Evolutionary conservation across 2,329 filamentous ascomycete species (phyloP).

Genomic region (Fusarium oligoseptatum): DNA sequence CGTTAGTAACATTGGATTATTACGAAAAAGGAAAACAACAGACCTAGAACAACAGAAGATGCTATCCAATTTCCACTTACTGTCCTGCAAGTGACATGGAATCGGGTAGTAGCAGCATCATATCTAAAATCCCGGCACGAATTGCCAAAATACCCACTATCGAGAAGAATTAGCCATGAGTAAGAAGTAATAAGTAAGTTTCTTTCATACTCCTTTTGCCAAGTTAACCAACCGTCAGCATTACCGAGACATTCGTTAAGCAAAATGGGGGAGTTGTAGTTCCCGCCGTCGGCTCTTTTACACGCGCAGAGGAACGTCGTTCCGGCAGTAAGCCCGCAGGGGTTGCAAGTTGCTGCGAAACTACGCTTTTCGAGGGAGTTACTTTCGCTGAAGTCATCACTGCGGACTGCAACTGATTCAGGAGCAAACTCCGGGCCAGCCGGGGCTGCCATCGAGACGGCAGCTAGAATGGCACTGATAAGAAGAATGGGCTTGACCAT

Average conservation of each 20-base stretch:
- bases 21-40: background rate
- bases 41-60: background rate
- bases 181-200: background rate
- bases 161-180: background rate
- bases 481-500: background rate
- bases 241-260: background rate
- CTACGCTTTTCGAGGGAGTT: background rate
- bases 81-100: background rate
- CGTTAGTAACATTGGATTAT: background rate
- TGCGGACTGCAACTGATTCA: background rate
- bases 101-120: background rate
- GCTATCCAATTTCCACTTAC: background rate
- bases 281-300: background rate
- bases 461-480: background rate
- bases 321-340: background rate
- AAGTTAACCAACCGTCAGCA: background rate
- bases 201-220: background rate
- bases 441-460: background rate
- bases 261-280: background rate
- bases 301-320: background rate
- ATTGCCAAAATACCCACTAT: background rate
- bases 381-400: background rate
- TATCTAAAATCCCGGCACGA: background rate
- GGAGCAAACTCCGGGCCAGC: background rate
- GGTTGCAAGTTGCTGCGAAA: background rate